Conservation (phyloP, 2,329 filamentous ascomycete species). For the Botryotinia narcissicola region DNA sequence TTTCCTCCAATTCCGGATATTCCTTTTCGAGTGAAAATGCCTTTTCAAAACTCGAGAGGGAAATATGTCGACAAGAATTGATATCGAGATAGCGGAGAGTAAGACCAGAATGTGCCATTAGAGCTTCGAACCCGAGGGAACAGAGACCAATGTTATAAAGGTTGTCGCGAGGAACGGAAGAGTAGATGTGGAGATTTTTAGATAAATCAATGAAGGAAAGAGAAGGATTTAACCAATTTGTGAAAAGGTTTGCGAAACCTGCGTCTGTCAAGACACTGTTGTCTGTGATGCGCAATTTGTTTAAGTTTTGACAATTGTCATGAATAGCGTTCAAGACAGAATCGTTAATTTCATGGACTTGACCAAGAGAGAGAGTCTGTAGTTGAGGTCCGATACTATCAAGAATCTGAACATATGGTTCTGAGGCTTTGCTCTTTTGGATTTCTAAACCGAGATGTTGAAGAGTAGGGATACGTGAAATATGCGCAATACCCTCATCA, state of each 20-base stretch:
- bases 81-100: conserved; percentile 68
- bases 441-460: conserved; percentile 75
- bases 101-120: conserved; percentile 80
- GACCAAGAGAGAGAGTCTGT: conserved; percentile 73
- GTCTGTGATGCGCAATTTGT: conserved; percentile 78
- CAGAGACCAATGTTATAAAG: conserved; percentile 69
- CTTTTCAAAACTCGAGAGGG: conserved; percentile 66
- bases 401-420: conserved; percentile 61
- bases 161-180: conserved; percentile 63
- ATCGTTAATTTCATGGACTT: conserved; percentile 66
- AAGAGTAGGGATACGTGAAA: conserved; percentile 62
- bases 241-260: conserved; percentile 72
- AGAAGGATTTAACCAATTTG: conserved; percentile 69
- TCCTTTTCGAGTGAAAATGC: conserved; percentile 61
- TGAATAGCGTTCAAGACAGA: conserved; percentile 69
- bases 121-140: conserved; percentile 69
- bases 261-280: conserved; percentile 74
- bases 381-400: conserved; percentile 61
- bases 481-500: conserved; percentile 60
- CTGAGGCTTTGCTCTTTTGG: conserved; percentile 52
- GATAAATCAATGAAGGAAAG: conserved; percentile 72
- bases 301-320: conserved; percentile 62
- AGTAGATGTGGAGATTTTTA: conserved; percentile 74
- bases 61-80: conserved; percentile 82
- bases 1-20: conserved; percentile 66